Evolutionary conservation across 306 rosid genomes (phyloP).

Genomic region (Prosopis cineraria): DNA sequence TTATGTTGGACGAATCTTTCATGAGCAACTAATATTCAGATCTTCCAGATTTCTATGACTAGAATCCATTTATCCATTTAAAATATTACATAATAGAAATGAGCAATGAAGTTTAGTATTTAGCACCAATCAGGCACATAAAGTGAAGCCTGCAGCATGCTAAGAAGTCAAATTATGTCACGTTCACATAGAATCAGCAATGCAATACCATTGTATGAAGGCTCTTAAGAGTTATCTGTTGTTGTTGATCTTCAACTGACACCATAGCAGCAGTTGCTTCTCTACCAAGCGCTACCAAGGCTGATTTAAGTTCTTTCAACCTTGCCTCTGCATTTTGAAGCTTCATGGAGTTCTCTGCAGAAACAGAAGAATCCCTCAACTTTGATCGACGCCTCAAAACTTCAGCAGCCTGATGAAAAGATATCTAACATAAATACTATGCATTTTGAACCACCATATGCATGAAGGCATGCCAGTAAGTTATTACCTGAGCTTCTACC

Average conservation of each 20-base stretch:
- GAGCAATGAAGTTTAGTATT: neutral
- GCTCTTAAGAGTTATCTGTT: conserved; percentile 68
- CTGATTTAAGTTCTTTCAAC: conserved; percentile 79
- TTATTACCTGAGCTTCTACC: conserved; percentile 80
- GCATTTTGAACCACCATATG: conserved; percentile 37
- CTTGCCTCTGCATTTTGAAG: conserved; percentile 87
- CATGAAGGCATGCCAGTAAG: conserved; percentile 32
- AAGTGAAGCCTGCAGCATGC: conserved; percentile 22
- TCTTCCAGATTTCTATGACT: neutral
- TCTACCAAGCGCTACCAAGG: conserved; percentile 78
- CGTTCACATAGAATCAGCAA: conserved; percentile 28
- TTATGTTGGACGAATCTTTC: neutral
- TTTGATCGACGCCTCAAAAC: conserved; percentile 89
- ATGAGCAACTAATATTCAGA: conserved; percentile 13
- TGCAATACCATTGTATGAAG: conserved; percentile 73
- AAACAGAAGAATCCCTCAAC: conserved; percentile 68
- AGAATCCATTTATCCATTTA: conserved; percentile 1
- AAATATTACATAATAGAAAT: neutral
- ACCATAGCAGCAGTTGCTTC: conserved; percentile 91
- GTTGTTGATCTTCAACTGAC: conserved; percentile 92
- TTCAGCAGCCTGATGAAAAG: conserved; percentile 78
- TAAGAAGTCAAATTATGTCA: conserved; percentile 5
- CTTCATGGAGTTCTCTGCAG: conserved; percentile 71
- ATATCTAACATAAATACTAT: conserved; percentile 41
- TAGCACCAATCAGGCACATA: conserved; percentile 10